Percentiles rank a stretch among this genome's conserved stretches.
Evolutionary conservation across 129 eudicot species (phyloP).

Genomic region (Mikania micrantha): DNA sequence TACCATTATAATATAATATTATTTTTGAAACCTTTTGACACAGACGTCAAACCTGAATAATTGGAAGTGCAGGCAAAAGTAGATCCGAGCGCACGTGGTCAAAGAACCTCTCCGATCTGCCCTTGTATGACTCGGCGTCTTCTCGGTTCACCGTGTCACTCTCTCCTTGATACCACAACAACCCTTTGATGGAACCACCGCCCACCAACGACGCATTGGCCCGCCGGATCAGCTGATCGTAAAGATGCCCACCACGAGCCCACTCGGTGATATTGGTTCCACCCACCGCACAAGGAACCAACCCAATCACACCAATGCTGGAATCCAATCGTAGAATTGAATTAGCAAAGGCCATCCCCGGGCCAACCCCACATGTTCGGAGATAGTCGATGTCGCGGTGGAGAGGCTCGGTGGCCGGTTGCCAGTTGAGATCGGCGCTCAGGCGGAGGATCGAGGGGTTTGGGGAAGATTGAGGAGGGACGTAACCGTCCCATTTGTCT

Average conservation of each 20-base stretch:
- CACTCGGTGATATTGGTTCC: slow-evolving; percentile 66
- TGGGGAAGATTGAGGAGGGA: slow-evolving; percentile 37
- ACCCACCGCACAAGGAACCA: slow-evolving; percentile 71
- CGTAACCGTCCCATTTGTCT: slow-evolving; percentile 48
- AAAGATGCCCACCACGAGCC: slow-evolving; percentile 48
- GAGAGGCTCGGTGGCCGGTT: slow-evolving; percentile 47
- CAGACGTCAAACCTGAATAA: slow-evolving; percentile 39
- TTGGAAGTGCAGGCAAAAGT: slow-evolving; percentile 39
- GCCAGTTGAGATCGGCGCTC: slow-evolving; percentile 37
- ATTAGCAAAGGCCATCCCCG: slow-evolving; percentile 56
- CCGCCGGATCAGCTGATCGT: slow-evolving; percentile 42
- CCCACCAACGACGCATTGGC: slow-evolving; percentile 36
- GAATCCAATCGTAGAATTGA: slow-evolving; percentile 25
- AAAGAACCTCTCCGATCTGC: slow-evolving; percentile 42
- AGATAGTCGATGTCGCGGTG: slow-evolving; percentile 47
- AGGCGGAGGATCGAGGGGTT: slow-evolving; percentile 41
- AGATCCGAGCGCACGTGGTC: slow-evolving; percentile 43
- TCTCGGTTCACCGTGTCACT: slow-evolving; percentile 40
- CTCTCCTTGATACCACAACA: slow-evolving; percentile 77
- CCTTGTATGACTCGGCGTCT: slow-evolving; percentile 45
- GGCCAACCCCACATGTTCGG: slow-evolving; percentile 55
- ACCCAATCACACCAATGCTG: slow-evolving; percentile 33
- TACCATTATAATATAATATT: too few species aligned
- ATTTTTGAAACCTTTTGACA: not conserved
- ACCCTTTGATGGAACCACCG: slow-evolving; percentile 43